A percentile compares a stretch with the other conserved stretches of the same genome.
Conservation (phyloP, 495 filamentous ascomycete species). For the Polyplosphaeria fusca region DNA sequence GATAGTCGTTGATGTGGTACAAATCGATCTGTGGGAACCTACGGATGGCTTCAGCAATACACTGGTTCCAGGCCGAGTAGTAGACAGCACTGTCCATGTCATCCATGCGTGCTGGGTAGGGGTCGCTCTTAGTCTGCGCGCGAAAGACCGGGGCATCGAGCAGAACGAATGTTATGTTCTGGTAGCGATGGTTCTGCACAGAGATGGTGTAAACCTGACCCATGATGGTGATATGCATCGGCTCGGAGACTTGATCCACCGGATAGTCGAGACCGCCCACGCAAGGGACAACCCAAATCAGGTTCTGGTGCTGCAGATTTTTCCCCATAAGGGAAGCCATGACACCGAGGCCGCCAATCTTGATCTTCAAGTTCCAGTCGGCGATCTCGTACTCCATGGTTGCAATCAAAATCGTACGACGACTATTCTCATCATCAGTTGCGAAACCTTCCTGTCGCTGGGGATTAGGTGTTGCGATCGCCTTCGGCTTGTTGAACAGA, state of each 20-base stretch:
- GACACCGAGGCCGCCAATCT: conserved; percentile 69
- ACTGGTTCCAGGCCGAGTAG: conserved; percentile 73
- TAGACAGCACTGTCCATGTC: conserved; percentile 69
- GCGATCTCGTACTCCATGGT: conserved; percentile 75
- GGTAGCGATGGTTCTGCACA: conserved; percentile 62
- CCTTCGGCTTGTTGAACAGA: conserved; percentile 5
- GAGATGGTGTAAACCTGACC: conserved; percentile 62
- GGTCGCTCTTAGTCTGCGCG: conserved; percentile 62
- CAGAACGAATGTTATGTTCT: conserved; percentile 71
- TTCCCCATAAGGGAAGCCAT: conserved; percentile 68
- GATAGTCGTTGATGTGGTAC: conserved; percentile 81
- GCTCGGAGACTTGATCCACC: conserved; percentile 55
- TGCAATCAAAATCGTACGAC: conserved; percentile 60
- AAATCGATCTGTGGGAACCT: conserved; percentile 61
- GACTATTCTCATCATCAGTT: conserved; percentile 28
- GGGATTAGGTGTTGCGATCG: neutral
- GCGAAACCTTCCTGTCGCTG: conserved; percentile 12
- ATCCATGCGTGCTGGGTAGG: conserved; percentile 72
- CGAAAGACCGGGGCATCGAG: conserved; percentile 70
- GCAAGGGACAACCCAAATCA: conserved; percentile 76
- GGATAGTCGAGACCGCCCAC: conserved; percentile 68
- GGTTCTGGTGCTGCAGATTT: conserved; percentile 62
- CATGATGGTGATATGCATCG: conserved; percentile 65
- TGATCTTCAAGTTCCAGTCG: conserved; percentile 69
- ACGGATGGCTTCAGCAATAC: conserved; percentile 60